A percentile compares a stretch with the other conserved stretches of the same genome.
Evolutionary conservation across 768 basidiomycete genomes (phyloP).

Genomic region (Daedaleopsis sinensis): DNA sequence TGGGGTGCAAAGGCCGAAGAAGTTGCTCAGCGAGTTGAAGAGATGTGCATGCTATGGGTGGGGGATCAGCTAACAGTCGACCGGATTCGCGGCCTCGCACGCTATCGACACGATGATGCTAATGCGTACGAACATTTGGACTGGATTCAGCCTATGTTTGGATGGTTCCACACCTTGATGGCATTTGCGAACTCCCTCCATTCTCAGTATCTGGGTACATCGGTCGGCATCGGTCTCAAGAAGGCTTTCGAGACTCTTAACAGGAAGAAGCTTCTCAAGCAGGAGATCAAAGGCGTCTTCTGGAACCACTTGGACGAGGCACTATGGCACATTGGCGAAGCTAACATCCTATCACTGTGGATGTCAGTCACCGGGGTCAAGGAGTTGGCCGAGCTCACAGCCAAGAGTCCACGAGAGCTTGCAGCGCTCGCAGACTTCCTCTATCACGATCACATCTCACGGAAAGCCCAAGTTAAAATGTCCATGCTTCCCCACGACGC

Average conservation of each 20-base stretch:
- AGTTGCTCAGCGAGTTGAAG: neutral
- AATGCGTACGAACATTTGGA: slow-evolving; percentile 44
- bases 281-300: slow-evolving; percentile 24
- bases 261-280: slow-evolving; percentile 21
- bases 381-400: neutral
- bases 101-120: slow-evolving; percentile 37
- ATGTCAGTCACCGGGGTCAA: slow-evolving; percentile 26
- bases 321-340: slow-evolving; percentile 39
- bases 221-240: slow-evolving; percentile 19
- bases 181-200: slow-evolving; percentile 33
- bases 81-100: slow-evolving; percentile 39
- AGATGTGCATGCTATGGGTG: neutral
- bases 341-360: slow-evolving; percentile 42
- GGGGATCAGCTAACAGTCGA: slow-evolving; percentile 43
- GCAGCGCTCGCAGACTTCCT: slow-evolving; percentile 30
- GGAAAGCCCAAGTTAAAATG: slow-evolving; percentile 28
- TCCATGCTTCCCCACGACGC: neutral
- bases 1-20: neutral
- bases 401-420: slow-evolving; percentile 31
- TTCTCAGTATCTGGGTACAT: slow-evolving; percentile 43
- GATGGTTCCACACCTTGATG: slow-evolving; percentile 41
- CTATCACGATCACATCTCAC: slow-evolving; percentile 34
- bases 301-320: slow-evolving; percentile 39
- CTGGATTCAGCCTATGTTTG: slow-evolving; percentile 34
- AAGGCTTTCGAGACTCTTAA: slow-evolving; percentile 26